phyloP scores from a whole-genome alignment of 2,329 filamentous ascomycete species.

The Penicillium palitans region DNA sequence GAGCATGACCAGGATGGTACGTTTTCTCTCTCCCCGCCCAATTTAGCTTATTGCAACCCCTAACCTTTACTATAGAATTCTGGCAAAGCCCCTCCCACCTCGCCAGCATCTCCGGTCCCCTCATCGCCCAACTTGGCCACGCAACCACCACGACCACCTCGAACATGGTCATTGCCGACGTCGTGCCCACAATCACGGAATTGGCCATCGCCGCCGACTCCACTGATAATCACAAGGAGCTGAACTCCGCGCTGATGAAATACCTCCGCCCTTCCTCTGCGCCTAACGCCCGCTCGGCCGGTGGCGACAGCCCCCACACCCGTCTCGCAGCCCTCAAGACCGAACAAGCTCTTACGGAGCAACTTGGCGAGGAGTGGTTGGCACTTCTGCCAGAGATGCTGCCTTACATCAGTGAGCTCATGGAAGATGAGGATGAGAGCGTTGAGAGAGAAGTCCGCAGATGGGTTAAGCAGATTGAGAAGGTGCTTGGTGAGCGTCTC shows the following conservation, averaged over 20 bases:
- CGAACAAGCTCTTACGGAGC: conserved; percentile 75
- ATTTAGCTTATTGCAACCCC: not conserved
- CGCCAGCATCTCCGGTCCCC: conserved; percentile 64
- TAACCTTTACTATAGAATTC: conserved; percentile 58
- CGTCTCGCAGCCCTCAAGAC: conserved; percentile 79
- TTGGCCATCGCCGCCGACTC: conserved; percentile 79
- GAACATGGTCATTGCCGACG: conserved; percentile 52
- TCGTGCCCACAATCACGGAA: conserved; percentile 75
- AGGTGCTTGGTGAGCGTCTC: conserved; percentile 82
- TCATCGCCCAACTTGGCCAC: conserved; percentile 66
- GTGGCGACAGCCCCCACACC: conserved; percentile 64
- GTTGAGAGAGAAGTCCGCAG: conserved; percentile 86
- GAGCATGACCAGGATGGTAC: conserved; percentile 80
- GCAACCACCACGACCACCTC: conserved; percentile 41
- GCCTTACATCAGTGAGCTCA: conserved; percentile 89
- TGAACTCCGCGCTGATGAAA: conserved; percentile 76
- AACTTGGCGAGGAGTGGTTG: conserved; percentile 90
- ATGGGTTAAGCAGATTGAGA: conserved; percentile 91
- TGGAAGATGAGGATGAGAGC: conserved; percentile 93
- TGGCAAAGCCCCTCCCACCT: conserved; percentile 94
- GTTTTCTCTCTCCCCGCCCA: conserved; percentile 8
- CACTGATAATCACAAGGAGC: conserved; percentile 83
- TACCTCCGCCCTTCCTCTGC: conserved; percentile 64
- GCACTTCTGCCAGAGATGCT: conserved; percentile 90
- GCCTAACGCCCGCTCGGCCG: conserved; percentile 28